Base-by-base conservation (phyloP, 805 yeast species). In the Brettanomyces anomalus region DNA sequence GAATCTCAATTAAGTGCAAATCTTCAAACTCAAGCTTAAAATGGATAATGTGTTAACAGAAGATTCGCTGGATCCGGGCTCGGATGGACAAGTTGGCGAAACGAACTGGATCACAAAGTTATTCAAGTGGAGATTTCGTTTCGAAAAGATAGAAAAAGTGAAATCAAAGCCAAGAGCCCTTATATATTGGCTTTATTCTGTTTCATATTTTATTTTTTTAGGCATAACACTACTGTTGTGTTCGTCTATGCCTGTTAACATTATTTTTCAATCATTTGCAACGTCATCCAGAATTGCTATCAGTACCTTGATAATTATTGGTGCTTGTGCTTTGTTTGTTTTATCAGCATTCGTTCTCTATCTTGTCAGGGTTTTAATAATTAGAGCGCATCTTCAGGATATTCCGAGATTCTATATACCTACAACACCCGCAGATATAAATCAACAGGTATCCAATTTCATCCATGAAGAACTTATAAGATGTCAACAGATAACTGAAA, bases 351-450 rank as follows among this genome's bases (percentile, higher is more conserved):
- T 79, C 0, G 47, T 76, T 1, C 57, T 84, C 16, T 76, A 78
- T 49, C 62, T 82, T 17, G 64, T 76, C 33, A 69, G 97, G 43
- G 64, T 86, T 6, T 65, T 79, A 43, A 70, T 73, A 19, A 68
- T 74, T 43, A 69, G 81, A 44, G 69, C 76, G 41, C 66, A 80
- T 40, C 55, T 88, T 47, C 75, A 77, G 45, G 93, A 83, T 49
- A 84, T 89, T 16, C 97, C 97, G 0, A 75, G 82, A 47, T 65
- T 76, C 17, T 87, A 86, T 58, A 70, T 88, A 21, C 89, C 95
- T 2, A 67, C 77, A 15, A 73, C 78, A 26, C 61, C 69, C 5
- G 79, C 74, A 45, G 86, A 81, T 52, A 57, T 81, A 34, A 80
- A 85, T 1, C 59, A 58, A n/a, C 57, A 62, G 3, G 67, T 74